A percentile compares a stretch with the other conserved stretches of the same genome.
These are phyloP conservation scores for Oropetium thomaeum DNA, from an alignment of 176 grass and related monocot genomes.

Conservation along the genomic window DNA sequence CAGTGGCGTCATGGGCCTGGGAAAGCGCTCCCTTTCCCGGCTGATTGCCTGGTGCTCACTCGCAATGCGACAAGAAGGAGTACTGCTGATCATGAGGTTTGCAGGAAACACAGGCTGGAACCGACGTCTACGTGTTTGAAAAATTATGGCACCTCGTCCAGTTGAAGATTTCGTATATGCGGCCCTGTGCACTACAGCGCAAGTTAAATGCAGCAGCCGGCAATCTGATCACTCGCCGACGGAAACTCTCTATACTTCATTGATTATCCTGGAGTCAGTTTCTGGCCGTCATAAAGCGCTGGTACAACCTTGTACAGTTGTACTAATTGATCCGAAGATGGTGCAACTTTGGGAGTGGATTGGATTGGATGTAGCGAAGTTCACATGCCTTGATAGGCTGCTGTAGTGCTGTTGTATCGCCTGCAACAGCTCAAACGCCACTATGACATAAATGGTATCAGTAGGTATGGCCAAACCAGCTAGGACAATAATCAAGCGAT, in stretches of 20 bases:
- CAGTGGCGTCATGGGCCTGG: background rate
- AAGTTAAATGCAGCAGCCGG: background rate
- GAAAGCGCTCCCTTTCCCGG: background rate
- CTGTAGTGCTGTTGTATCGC: background rate
- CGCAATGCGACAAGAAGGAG: background rate
- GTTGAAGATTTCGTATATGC: too few species aligned
- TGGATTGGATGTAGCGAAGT: background rate
- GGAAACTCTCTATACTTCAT: background rate
- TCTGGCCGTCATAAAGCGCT: background rate
- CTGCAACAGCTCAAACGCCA: background rate
- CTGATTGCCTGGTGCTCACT: background rate
- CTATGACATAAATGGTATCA: constrained; percentile 20
- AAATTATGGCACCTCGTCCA: too few species aligned
- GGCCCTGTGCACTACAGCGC: too few species aligned
- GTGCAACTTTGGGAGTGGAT: too few species aligned
- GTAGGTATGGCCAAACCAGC: background rate
- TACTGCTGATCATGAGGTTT: background rate
- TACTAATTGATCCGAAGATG: too few species aligned
- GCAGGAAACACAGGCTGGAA: background rate
- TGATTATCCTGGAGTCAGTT: background rate
- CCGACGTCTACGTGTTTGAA: background rate
- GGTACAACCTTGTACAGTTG: constrained; percentile 4
- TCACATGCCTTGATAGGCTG: background rate
- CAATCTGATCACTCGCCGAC: background rate
- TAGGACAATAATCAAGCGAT: background rate